Base-by-base conservation (phyloP, 1,284 basidiomycete species). In the Chalciporus piperatoides region DNA sequence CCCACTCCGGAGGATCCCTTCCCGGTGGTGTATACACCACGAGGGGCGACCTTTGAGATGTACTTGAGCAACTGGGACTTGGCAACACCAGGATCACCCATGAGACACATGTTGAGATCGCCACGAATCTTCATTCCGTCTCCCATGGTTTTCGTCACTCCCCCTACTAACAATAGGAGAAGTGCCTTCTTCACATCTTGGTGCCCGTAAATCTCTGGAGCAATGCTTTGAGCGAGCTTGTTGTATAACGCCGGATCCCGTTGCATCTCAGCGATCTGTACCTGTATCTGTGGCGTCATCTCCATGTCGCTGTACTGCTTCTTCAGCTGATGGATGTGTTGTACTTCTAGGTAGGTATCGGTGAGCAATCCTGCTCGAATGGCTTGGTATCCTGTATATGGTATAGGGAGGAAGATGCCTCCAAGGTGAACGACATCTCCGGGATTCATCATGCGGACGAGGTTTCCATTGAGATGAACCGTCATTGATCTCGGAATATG, bases 31-130 rank as follows among this genome's bases (percentile, higher is more conserved):
- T 99, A 99, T 25, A 99, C 88, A 10, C 97, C 97, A 56, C 97
- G 80, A 11, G 97, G 97, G 1, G 97, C 97, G 53, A 99, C 89
- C 69, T 99, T 99, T 46, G 94, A 92, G 61, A 99, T 99, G 64
- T 98, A 99, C 73, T 99, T 99, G 56, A 99, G 79, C 48, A 99
- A 68, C 68, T 99, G 97, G 24, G 94, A 97, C 71, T 99, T 99
- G 60, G 97, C 97, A 54, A 99, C 96, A 86, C 97, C 97, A 44
- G 97, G 97, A 71, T 99, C 97, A 61, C 97, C 97, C 97, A 99
- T 99, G 42, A 99, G 72, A 70, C 97, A 99, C 21, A 99, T 78
- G 62, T 99, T 99, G 71, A 99, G 79, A 69, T 99, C 97, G 23
- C 97, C 97, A 64, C 97, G 82, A 61, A 99, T 99, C 73, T 92